Percentiles rank a stretch among this genome's conserved stretches.
These are phyloP conservation scores for Spinacia oleracea DNA, from an alignment of 179 eudicot genomes.

Conservation along the genomic window DNA sequence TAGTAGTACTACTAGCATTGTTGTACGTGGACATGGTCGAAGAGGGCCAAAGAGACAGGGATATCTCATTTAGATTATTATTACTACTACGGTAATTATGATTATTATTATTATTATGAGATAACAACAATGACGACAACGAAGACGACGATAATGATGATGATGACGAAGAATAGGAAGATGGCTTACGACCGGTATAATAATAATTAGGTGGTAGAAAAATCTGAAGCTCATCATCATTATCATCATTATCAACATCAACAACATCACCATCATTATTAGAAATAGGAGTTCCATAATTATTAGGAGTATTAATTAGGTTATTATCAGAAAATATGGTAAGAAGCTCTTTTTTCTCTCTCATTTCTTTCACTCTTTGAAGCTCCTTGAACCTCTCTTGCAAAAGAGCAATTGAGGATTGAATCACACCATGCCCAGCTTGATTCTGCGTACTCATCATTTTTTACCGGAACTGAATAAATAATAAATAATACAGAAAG, in stretches of 20 bases:
- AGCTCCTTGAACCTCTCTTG: constrained; percentile 81
- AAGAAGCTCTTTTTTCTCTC: constrained; percentile 58
- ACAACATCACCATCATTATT: constrained; percentile 2
- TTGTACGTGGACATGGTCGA: constrained; percentile 18
- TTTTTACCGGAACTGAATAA: background rate
- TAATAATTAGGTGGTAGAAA: constrained; percentile 44
- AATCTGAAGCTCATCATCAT: constrained; percentile 28
- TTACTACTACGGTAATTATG: background rate
- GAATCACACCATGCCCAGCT: constrained; percentile 34
- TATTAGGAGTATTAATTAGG: background rate
- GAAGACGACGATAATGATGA: constrained; percentile 22
- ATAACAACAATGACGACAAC: constrained; percentile 10
- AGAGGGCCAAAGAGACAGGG: constrained; percentile 43
- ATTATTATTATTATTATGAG: constrained; percentile 3
- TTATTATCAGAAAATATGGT: constrained; percentile 32
- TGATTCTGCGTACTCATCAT: constrained; percentile 33
- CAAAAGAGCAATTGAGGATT: constrained; percentile 65
- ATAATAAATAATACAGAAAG: background rate
- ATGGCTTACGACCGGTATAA: constrained; percentile 17
- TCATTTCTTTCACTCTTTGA: constrained; percentile 64
- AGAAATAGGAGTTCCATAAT: background rate
- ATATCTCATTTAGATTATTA: constrained; percentile 22
- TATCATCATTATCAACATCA: constrained; percentile 12
- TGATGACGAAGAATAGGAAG: constrained; percentile 15
- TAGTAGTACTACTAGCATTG: background rate